Evolutionary conservation across 805 yeast species (phyloP).

Genomic region (Teunomyces cretensis): DNA sequence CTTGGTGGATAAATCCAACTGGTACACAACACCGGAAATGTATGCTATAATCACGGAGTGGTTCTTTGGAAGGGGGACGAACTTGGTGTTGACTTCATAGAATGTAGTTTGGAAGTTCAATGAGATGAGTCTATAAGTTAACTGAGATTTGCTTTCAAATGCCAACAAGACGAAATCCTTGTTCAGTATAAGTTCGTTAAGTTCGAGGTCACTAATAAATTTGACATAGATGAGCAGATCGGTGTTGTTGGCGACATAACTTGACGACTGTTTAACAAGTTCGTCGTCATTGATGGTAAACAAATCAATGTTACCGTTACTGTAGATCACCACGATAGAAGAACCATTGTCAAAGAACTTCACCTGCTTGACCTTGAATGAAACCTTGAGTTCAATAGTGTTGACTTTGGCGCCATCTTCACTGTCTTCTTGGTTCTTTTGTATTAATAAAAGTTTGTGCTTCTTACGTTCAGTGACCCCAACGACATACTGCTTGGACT

Average conservation of each 20-base stretch:
- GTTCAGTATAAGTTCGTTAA: constrained; percentile 16
- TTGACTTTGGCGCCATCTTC: constrained; percentile 7
- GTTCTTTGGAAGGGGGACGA: constrained; percentile 4
- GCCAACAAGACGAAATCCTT: constrained; percentile 26
- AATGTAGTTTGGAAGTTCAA: constrained; percentile 18
- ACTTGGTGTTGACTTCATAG: constrained; percentile 21
- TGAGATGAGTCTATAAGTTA: constrained; percentile 25
- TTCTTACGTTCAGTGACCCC: constrained; percentile 40
- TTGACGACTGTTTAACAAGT: neutral
- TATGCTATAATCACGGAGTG: constrained; percentile 18
- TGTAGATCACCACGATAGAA: constrained; percentile 18
- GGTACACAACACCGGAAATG: constrained; percentile 26
- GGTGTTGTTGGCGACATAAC: constrained; percentile 10
- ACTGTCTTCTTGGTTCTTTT: constrained; percentile 8
- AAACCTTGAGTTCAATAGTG: constrained; percentile 8
- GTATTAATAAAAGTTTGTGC: constrained; percentile 24
- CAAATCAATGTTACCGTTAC: constrained; percentile 28
- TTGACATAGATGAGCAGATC: constrained; percentile 30
- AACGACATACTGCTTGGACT: constrained; percentile 31
- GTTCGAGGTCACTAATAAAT: constrained; percentile 24
- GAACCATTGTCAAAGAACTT: constrained; percentile 10
- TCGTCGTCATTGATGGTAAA: constrained; percentile 5
- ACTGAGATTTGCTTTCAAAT: constrained; percentile 7
- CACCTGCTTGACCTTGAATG: constrained; percentile 8
- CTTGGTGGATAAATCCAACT: constrained; percentile 15